phyloP scores from a whole-genome alignment of 345 rosid genomes.

The Capsella bursapastoris region DNA sequence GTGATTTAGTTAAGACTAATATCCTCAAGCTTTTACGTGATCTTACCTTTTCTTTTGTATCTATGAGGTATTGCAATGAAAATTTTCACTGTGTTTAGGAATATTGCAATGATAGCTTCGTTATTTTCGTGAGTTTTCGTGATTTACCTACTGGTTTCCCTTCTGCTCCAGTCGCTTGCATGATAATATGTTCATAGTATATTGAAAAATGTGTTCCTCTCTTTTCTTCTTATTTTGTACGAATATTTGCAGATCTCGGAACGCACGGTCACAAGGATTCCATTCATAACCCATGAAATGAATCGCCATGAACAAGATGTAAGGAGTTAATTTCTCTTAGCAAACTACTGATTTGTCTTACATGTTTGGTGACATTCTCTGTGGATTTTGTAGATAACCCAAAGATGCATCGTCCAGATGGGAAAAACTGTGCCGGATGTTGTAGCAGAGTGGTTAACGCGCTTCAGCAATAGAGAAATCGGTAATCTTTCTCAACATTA shows the following conservation, averaged over 20 bases:
- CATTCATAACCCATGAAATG: conserved; percentile 69
- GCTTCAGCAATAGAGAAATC: conserved; percentile 69
- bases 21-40: background rate
- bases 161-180: background rate
- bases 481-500: conserved; percentile 47
- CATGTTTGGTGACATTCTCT: conserved; percentile 9
- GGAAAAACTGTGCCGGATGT: conserved; percentile 73
- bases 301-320: conserved; percentile 89
- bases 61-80: background rate
- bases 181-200: background rate
- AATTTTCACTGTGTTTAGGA: background rate
- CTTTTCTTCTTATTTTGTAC: background rate
- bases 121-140: background rate
- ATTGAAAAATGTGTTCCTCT: background rate
- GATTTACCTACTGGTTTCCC: background rate
- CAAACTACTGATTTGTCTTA: background rate
- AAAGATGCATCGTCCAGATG: conserved; percentile 65
- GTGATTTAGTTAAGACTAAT: conserved; percentile 13
- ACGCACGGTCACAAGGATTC: conserved; percentile 63
- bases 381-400: conserved; percentile 63
- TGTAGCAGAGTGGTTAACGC: conserved; percentile 66
- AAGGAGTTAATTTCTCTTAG: conserved; percentile 34
- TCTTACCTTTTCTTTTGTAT: conserved; percentile 7
- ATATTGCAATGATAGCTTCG: conserved; percentile 1
- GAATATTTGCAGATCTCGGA: conserved; percentile 62